A percentile compares a stretch with the other conserved stretches of the same genome.
Evolutionary conservation across 768 basidiomycete species (phyloP).

Genomic region (Lactarius tabidus): DNA sequence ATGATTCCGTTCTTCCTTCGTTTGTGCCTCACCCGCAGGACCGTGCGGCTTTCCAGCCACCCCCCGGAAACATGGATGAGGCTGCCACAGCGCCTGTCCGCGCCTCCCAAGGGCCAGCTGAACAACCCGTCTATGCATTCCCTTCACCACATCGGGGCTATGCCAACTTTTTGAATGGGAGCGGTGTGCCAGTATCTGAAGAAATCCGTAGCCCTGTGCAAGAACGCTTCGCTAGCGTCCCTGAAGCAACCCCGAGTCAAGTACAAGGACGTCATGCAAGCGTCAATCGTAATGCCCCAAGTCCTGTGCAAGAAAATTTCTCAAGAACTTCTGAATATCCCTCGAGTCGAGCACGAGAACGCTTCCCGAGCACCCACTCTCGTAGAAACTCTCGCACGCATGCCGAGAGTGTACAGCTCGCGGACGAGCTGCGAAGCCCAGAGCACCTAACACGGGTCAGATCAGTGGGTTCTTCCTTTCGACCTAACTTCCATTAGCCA

Average conservation of each 20-base stretch:
- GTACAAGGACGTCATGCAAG: neutral
- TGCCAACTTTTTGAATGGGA: neutral
- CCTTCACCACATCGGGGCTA: slow-evolving; percentile 12
- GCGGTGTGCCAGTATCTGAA: neutral
- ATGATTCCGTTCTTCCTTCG: neutral
- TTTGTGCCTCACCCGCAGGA: neutral
- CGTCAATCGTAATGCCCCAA: neutral
- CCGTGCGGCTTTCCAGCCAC: neutral
- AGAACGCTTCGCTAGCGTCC: neutral
- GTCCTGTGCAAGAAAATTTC: slow-evolving; percentile 1
- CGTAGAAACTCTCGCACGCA: neutral
- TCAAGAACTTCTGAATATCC: neutral
- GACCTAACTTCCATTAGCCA: neutral
- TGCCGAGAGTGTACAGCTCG: neutral
- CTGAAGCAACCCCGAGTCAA: neutral
- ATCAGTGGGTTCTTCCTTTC: slow-evolving; percentile 1
- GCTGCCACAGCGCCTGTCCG: neutral
- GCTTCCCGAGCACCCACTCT: neutral
- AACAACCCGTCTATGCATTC: slow-evolving; percentile 1
- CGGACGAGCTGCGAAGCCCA: neutral
- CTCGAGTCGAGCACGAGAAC: neutral
- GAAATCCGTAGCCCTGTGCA: slow-evolving; percentile 4
- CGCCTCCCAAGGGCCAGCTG: neutral
- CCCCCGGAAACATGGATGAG: slow-evolving; percentile 8
- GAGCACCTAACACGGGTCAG: neutral